Percentiles rank a stretch among this genome's conserved stretches.
Evolutionary conservation across 306 rosid genomes (phyloP).

Genomic region (Fragaria iinumae): DNA sequence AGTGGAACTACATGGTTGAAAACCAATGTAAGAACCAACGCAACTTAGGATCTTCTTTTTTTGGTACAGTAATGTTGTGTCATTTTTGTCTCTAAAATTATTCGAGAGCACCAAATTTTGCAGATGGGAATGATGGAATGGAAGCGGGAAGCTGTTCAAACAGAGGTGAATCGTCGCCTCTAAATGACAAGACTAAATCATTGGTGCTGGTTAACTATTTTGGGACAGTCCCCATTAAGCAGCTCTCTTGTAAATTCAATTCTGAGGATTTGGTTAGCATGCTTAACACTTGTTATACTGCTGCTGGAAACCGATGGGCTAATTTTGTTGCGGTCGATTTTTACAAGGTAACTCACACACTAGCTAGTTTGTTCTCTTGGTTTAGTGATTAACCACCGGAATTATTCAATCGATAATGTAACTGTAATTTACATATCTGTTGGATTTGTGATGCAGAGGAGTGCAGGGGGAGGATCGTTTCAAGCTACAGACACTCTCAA

Average conservation of each 20-base stretch:
- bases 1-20: conserved; percentile 90
- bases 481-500: conserved; percentile 71
- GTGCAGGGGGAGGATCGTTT: conserved; percentile 85
- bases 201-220: conserved; percentile 77
- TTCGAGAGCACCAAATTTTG: conserved; percentile 1
- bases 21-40: conserved; percentile 56
- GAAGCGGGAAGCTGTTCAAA: conserved; percentile 63
- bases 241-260: conserved; percentile 46
- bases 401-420: not conserved
- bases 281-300: conserved; percentile 61
- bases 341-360: conserved; percentile 49
- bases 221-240: conserved; percentile 47
- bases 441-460: conserved; percentile 48
- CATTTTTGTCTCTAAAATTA: not conserved
- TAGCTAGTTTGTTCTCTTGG: not conserved
- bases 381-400: not conserved
- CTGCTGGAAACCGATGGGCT: conserved; percentile 77
- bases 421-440: not conserved
- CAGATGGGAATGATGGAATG: conserved; percentile 86
- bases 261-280: conserved; percentile 50
- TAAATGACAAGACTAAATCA: conserved; percentile 65
- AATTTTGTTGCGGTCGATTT: conserved; percentile 69
- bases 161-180: conserved; percentile 66
- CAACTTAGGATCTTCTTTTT: not conserved
- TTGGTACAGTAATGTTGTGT: not conserved